A percentile compares a stretch with the other conserved stretches of the same genome.
These are phyloP conservation scores for Nicotiana obtusifolia DNA, from an alignment of 257 asterid genomes.

Conservation along the genomic window DNA sequence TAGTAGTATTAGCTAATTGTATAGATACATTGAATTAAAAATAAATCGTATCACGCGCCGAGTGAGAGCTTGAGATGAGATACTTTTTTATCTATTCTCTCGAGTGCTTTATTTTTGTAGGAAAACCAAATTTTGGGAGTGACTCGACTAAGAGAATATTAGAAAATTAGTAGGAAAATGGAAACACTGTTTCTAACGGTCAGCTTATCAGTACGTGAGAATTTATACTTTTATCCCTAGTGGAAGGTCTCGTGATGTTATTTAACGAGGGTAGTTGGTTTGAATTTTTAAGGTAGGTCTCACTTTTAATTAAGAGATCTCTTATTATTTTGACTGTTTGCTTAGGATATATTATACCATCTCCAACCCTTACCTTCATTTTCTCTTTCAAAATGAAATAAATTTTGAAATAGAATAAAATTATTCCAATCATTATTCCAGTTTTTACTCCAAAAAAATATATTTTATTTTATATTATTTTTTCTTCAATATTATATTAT, in stretches of 20 bases:
- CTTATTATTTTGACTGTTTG: not conserved
- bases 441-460: too few species aligned
- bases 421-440: too few species aligned
- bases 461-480: too few species aligned
- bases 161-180: slow-evolving; percentile 18
- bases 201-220: slow-evolving; percentile 26
- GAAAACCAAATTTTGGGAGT: not conserved
- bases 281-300: not conserved
- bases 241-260: not conserved
- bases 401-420: too few species aligned
- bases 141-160: not conserved
- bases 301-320: not conserved
- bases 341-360: not conserved
- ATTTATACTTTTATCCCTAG: not conserved
- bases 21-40: not conserved
- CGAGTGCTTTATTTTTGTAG: not conserved
- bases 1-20: not conserved
- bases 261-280: slow-evolving; percentile 16
- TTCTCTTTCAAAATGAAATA: too few species aligned
- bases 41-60: not conserved
- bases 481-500: too few species aligned
- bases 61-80: not conserved
- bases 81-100: not conserved
- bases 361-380: too few species aligned
- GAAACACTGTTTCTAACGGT: slow-evolving; percentile 41